Conservation (phyloP, 805 yeast genomes). For the Candida taoyuanica region DNA sequence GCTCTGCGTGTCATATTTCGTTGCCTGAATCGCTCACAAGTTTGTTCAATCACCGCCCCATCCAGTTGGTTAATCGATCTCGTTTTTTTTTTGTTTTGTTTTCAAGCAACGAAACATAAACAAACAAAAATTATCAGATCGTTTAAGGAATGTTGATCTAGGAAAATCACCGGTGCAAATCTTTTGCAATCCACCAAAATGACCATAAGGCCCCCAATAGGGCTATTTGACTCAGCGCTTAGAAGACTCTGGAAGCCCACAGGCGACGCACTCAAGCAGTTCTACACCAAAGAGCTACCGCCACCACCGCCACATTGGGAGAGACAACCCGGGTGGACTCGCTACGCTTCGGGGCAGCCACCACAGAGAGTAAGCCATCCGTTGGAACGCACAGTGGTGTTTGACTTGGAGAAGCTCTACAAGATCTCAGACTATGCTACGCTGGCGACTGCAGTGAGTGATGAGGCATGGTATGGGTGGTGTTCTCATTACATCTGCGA, state of each 20-base stretch:
- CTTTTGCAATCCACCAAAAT: no score
- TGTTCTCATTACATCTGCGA: slow-evolving; percentile 72
- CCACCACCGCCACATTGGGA: slow-evolving; percentile 6
- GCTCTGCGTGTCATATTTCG: slow-evolving; percentile 1
- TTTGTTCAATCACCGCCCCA: no score
- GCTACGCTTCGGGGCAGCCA: slow-evolving; percentile 3
- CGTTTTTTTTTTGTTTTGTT: no score
- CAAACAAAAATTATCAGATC: no score
- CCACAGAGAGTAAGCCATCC: slow-evolving; percentile 7
- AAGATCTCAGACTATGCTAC: slow-evolving; percentile 45
- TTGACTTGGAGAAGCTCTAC: slow-evolving; percentile 11
- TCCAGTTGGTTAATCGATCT: no score
- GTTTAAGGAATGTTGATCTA: no score
- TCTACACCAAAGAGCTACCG: no score
- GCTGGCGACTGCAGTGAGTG: slow-evolving; percentile 72
- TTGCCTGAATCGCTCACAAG: no score
- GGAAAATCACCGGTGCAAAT: no score
- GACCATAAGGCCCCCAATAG: no score
- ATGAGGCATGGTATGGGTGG: slow-evolving; percentile 88
- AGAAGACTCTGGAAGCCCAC: slow-evolving; percentile 3
- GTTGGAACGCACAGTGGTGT: slow-evolving; percentile 6
- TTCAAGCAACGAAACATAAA: no score
- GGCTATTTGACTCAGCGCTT: no score
- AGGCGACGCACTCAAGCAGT: not conserved
- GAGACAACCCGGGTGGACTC: slow-evolving; percentile 8